These are phyloP conservation scores for Trichosanthes cucumerina DNA, from an alignment of 306 rosid species.

Conservation along the genomic window DNA sequence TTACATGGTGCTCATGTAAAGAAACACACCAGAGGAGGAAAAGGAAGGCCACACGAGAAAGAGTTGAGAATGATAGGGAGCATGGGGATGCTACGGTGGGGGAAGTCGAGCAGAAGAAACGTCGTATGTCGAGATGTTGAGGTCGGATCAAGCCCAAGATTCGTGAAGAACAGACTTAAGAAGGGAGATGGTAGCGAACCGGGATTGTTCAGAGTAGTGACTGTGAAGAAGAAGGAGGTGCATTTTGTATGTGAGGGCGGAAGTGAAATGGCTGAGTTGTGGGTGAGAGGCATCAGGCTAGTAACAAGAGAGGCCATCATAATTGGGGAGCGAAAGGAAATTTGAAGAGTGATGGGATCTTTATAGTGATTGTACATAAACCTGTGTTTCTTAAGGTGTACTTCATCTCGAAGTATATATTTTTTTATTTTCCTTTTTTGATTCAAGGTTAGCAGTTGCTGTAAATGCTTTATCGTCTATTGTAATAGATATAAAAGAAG, in stretches of 20 bases:
- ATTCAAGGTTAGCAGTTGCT: conserved; percentile 26
- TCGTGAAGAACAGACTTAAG: conserved; percentile 39
- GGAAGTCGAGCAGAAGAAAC: conserved; percentile 54
- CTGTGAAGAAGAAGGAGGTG: conserved; percentile 57
- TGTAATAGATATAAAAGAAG: not conserved
- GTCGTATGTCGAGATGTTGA: conserved; percentile 55
- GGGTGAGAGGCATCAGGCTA: conserved; percentile 86
- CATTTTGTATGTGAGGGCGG: conserved; percentile 82
- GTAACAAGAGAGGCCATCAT: conserved; percentile 41
- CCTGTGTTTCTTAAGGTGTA: conserved; percentile 25
- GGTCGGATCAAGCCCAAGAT: conserved; percentile 51
- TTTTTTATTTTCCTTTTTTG: conserved; percentile 16
- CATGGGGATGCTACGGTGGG: conserved; percentile 63
- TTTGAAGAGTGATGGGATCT: conserved; percentile 12
- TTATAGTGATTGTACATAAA: conserved; percentile 23
- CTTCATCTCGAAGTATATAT: conserved; percentile 65
- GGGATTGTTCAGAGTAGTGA: conserved; percentile 74
- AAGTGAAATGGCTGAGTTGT: conserved; percentile 57
- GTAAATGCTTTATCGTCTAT: conserved; percentile 16
- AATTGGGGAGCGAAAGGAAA: conserved; percentile 16
- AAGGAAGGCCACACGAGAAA: conserved; percentile 58
- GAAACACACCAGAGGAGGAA: conserved; percentile 81
- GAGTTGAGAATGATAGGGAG: conserved; percentile 47
- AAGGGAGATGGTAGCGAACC: conserved; percentile 52
- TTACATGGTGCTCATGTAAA: conserved; percentile 36